Conservation (phyloP, 148 eudicot species). For the Nepenthes mirabilis region DNA sequence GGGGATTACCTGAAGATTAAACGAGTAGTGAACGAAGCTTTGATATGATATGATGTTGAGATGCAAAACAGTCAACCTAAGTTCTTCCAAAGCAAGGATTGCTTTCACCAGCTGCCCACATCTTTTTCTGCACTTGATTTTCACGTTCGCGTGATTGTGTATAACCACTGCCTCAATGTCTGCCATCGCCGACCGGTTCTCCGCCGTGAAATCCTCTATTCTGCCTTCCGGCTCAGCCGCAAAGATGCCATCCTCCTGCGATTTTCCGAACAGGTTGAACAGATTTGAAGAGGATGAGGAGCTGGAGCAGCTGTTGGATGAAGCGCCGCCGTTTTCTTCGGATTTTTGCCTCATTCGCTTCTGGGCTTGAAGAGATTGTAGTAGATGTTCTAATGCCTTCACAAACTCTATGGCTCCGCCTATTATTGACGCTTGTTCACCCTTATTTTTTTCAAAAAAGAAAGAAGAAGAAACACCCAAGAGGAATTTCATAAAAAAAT, state of each 20-base stretch:
- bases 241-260: no score
- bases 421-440: constrained; percentile 13
- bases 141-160: neutral
- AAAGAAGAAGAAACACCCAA: no score
- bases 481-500: no score
- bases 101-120: constrained; percentile 4
- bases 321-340: neutral
- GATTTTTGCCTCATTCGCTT: neutral
- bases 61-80: constrained; percentile 6
- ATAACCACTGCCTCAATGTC: constrained; percentile 1
- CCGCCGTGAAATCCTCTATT: no score
- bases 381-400: constrained; percentile 10
- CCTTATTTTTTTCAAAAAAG: neutral
- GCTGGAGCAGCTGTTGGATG: neutral
- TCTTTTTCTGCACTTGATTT: constrained; percentile 1
- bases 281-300: neutral
- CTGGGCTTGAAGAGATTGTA: constrained; percentile 8
- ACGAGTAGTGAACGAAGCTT: constrained; percentile 4
- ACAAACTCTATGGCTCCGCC: constrained; percentile 14
- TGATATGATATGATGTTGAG: neutral
- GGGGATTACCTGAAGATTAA: constrained; percentile 2
- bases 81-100: constrained; percentile 1
- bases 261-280: no score
- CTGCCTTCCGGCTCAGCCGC: no score
- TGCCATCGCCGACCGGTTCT: constrained; percentile 1